Base-by-base conservation (phyloP, 2,329 filamentous ascomycete genomes). In the Cryphonectria parasitica region DNA sequence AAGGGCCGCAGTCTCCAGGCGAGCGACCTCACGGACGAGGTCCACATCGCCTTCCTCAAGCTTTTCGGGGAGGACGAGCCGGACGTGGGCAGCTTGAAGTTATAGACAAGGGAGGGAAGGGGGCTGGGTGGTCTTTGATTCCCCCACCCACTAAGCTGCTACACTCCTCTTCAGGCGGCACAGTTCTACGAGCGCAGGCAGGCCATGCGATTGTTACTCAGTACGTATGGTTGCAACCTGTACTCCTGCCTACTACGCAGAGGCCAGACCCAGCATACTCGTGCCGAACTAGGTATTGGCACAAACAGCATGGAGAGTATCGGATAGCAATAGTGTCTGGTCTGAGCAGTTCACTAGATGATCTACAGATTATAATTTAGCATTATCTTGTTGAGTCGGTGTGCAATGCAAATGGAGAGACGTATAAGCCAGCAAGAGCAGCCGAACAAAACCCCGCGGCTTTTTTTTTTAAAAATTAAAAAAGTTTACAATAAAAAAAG, bases 1-100 rank as follows among this genome's bases (percentile, higher is more conserved):
- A 93, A 91, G 77, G 95, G 96, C 0, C 88, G 96, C 74, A 94
- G 92, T 78, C 82, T 99, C 78, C 96, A 98, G 83, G 96, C 96
- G 0, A 94, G 92, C 75, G 96, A 98, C 81, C 82, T 99, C 78
- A 98, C 95, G 0, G 94, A 96, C 25, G 92, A 97, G 81, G 92
- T 99, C 13, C 91, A 97, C 77, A 84, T 84, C 45, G 92, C 94
- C 0, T 98, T 98, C 80, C 80, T 92, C 76, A 89, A 90, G 71
- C 80, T 97, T 25, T 91, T 98, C 77, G 95, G 94, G 0, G 92
- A 95, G 74, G 85, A 87, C 3, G 87, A 87, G 52, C 83, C 76
- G 8, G 81, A 81, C 7, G 75, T 80, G 19, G 75, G 76, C 5
- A 75, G 74, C 1, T 76, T 78, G 1, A 84, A 79, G 76, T 74